Base-by-base conservation (phyloP, 2,329 filamentous ascomycete genomes). In the Hyphodiscus sp. region DNA sequence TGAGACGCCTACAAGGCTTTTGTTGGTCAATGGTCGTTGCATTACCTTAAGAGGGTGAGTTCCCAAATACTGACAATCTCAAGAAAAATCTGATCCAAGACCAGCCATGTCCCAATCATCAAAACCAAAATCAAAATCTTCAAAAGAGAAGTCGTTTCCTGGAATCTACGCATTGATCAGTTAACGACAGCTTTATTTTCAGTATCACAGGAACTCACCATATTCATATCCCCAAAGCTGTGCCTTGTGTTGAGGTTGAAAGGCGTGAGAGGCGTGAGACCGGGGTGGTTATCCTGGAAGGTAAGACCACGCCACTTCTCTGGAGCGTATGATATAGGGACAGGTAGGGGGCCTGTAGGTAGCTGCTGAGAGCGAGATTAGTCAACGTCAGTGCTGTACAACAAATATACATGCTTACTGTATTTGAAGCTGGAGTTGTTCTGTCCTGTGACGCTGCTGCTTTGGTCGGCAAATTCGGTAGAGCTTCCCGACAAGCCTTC, bases 401-500 rank as follows among this genome's bases (percentile, higher is more conserved):
- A 38, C 16, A 38, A 38, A 38, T 4, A 10, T 13, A 38, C 33
- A 6, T 19, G 19, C 20, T 20, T 15, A 18, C 48, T 18, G 9
- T 18, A 52, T 52, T 47, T 16, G 42, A 41, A 45, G 20, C 44
- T 38, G 33, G 20, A 5, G 30, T n/a, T 8, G 30, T 51, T 11
- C 48, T 46, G 19, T 51, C 56, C 19, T 30, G 20, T 16, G 43
- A 20, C 13, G 16, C 29, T 4, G 33, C 38, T 38, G 5, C 5
- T 13, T 4, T 38, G 20, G 50, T 41, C n/a, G 49, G 52, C 13
- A 53, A 38, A 13, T 49, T 38, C 15, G 60, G 58, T 16, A 53
- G 23, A 33, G 53, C 51, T 44, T 56, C 54, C 20, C 61, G 50
- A 45, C 62, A 64, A 7, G 56, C 61, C 1, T 46, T 41, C 15